Conservation (phyloP, 2,329 filamentous ascomycete genomes). For the Trichoderma guizhouense region DNA sequence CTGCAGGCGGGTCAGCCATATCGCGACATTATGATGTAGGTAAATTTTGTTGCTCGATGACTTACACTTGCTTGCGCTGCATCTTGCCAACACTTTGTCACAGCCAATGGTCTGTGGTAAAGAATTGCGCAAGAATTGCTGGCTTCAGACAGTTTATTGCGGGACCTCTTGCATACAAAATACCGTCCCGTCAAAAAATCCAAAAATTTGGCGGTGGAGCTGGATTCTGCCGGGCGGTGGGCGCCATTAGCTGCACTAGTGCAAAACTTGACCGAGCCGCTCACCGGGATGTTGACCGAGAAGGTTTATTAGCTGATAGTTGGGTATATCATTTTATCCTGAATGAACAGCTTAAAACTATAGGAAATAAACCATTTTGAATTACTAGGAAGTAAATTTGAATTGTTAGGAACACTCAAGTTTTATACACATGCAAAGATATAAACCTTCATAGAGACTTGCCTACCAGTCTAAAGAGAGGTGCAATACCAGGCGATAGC, state of each 20-base stretch:
- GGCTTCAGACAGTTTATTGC: conserved; percentile 21
- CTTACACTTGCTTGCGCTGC: conserved; percentile 58
- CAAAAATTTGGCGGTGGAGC: conserved; percentile 38
- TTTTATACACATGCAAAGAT: neutral
- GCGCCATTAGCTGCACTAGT: neutral
- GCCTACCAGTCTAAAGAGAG: neutral
- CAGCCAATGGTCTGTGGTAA: conserved; percentile 28
- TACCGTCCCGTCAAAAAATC: conserved; percentile 25
- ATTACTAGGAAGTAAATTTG: neutral
- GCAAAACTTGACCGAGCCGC: neutral
- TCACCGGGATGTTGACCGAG: neutral
- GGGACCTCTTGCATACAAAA: conserved; percentile 24
- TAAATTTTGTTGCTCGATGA: conserved; percentile 3
- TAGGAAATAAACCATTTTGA: neutral
- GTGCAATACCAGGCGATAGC: neutral
- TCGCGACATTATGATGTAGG: neutral
- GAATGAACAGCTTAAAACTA: neutral
- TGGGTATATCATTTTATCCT: neutral
- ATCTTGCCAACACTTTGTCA: conserved; percentile 39
- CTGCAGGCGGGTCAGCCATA: conserved; percentile 40
- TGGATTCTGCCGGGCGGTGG: conserved; percentile 42
- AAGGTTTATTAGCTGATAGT: neutral
- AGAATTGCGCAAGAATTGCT: conserved; percentile 29
- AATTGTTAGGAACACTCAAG: neutral
- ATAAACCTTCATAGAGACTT: neutral